Evolutionary conservation across 805 yeast species (phyloP).

Genomic region (Torulaspora quercuum): DNA sequence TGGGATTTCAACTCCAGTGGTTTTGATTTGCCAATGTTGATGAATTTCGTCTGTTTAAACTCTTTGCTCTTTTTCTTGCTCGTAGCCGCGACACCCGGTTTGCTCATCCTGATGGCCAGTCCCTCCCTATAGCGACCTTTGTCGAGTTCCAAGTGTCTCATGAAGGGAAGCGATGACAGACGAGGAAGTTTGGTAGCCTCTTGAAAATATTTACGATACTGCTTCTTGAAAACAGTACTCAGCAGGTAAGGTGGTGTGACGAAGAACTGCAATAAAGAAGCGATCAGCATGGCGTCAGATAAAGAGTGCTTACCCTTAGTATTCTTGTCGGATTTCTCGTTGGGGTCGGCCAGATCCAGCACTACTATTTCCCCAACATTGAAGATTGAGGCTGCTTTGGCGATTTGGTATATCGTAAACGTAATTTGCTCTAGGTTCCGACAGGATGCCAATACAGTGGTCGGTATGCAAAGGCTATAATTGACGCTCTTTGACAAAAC

Average conservation of each 20-base stretch:
- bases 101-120: slow-evolving; percentile 41
- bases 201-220: slow-evolving; percentile 46
- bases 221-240: slow-evolving; percentile 56
- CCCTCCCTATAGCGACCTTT: slow-evolving; percentile 60
- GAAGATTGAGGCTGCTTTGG: slow-evolving; percentile 66
- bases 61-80: slow-evolving; percentile 43
- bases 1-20: slow-evolving; percentile 55
- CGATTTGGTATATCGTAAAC: slow-evolving; percentile 68
- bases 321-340: slow-evolving; percentile 16
- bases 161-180: slow-evolving; percentile 70
- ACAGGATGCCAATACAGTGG: slow-evolving; percentile 60
- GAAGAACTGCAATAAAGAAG: slow-evolving; percentile 70
- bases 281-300: slow-evolving; percentile 51
- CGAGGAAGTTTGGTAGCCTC: slow-evolving; percentile 70
- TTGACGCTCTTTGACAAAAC: slow-evolving; percentile 28
- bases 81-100: slow-evolving; percentile 28
- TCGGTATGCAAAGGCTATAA: slow-evolving; percentile 69
- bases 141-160: slow-evolving; percentile 44
- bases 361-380: slow-evolving; percentile 73
- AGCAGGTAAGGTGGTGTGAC: slow-evolving; percentile 81
- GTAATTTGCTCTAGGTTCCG: slow-evolving; percentile 71
- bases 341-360: slow-evolving; percentile 47
- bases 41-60: slow-evolving; percentile 62
- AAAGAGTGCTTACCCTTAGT: slow-evolving; percentile 18
- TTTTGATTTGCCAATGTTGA: slow-evolving; percentile 66